Base-by-base conservation (phyloP, 2,329 filamentous ascomycete genomes). In the Drechslerella stenobrocha region DNA sequence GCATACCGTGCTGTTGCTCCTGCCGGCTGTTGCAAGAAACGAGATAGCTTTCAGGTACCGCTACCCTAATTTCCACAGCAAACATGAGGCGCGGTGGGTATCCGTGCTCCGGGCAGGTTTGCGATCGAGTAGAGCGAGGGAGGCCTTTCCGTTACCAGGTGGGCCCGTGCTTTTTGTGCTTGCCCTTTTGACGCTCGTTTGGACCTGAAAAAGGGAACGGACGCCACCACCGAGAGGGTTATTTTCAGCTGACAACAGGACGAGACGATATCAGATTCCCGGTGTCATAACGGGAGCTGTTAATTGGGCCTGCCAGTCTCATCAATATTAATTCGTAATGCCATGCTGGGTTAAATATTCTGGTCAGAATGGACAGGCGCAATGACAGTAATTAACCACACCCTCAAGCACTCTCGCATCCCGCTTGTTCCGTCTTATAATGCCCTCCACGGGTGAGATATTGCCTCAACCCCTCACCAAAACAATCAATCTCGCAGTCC, bases 401-500 rank as follows among this genome's bases (percentile, higher is more conserved):
- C 22, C 4, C 20, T 47, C 22, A 47, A 20, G 37, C 37, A 42
- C 3, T 5, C 2, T 30, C n/a, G n/a, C n/a, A 22, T 24, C 22
- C 44, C 26, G 22, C 5, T 4, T 47, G n/a, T 30, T 18, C 44
- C 44, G 23, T 47, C 44, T 47, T 47, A 26, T 47, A 47, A 26
- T 47, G n/a, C 28, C 22, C 13, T 47, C 28, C 13, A 26, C 26
- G 28, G 24, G n/a, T 47, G 13, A 30, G 44, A 23, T 23, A 30
- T 18, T n/a, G n/a, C n/a, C n/a, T n/a, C n/a, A n/a, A n/a, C 4
- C 37, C 55, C 63, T 67, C 63, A 53, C 61, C 61, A 67, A 67
- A n/a, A 55, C 53, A 67, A 67, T 59, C 61, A 59, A 67, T 67
- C 61, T 44, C 52, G 61, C 61, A 67, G 53, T 56, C 51, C 50